Conservation (phyloP, 1,139 yeast genomes). For the Geotrichum reessii region DNA sequence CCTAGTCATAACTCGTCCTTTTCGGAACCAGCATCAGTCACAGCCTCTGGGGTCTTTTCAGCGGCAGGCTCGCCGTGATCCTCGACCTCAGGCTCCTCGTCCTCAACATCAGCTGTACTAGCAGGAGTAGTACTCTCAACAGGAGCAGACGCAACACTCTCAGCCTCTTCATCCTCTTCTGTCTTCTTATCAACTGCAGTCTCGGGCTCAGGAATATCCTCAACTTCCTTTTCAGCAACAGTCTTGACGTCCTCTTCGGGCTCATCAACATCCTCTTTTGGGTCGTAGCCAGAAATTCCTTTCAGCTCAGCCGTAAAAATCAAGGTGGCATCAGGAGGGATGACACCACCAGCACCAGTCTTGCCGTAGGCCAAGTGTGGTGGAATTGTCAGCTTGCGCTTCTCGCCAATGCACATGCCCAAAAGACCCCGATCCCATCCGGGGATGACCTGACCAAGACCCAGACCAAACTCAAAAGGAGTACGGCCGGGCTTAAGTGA, state of each 20-base stretch:
- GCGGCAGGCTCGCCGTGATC: constrained; percentile 3
- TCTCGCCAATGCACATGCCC: constrained; percentile 83
- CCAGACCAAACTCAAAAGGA: constrained; percentile 66
- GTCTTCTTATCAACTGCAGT: neutral
- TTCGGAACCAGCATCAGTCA: constrained; percentile 6
- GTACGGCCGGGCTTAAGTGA: constrained; percentile 51
- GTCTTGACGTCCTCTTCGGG: constrained; percentile 6
- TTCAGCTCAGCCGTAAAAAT: constrained; percentile 35
- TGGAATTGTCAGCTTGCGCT: constrained; percentile 72
- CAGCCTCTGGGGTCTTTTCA: neutral
- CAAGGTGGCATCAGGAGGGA: constrained; percentile 69
- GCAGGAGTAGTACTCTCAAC: constrained; percentile 3
- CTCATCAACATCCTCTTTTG: constrained; percentile 14
- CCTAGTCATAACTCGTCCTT: constrained; percentile 14
- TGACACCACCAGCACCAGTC: constrained; percentile 63
- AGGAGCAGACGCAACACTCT: constrained; percentile 1
- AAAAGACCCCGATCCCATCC: constrained; percentile 86
- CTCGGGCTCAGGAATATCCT: constrained; percentile 12
- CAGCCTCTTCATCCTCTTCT: constrained; percentile 3
- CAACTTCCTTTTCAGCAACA: constrained; percentile 14
- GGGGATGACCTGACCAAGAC: constrained; percentile 68
- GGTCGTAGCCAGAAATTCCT: constrained; percentile 27
- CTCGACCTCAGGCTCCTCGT: constrained; percentile 1
- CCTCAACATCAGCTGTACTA: neutral
- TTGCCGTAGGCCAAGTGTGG: constrained; percentile 69